phyloP scores from a whole-genome alignment of 139 green algal species.

The Chara braunii region DNA sequence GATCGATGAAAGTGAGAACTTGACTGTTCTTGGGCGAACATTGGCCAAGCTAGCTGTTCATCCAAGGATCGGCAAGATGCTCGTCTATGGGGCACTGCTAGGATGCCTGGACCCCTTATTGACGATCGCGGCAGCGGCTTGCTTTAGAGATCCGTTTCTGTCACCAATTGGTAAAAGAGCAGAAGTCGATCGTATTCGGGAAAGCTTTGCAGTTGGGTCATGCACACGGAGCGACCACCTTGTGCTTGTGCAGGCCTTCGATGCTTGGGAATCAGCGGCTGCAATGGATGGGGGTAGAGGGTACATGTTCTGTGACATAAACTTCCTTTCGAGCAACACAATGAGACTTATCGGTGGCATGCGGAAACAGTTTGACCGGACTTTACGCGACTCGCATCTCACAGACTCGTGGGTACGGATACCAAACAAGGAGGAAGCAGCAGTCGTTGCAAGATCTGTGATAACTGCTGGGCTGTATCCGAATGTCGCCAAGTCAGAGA shows the following conservation, averaged over 20 bases:
- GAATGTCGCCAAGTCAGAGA: conserved; percentile 56
- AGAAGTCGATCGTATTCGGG: conserved; percentile 36
- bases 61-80: conserved; percentile 70
- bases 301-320: background rate
- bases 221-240: conserved; percentile 47
- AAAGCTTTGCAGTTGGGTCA: conserved; percentile 12
- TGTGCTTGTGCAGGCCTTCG: conserved; percentile 27
- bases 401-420: background rate
- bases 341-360: too few relatives aligned
- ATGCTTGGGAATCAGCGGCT: conserved; percentile 27
- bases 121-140: conserved; percentile 52
- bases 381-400: background rate
- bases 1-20: conserved; percentile 25
- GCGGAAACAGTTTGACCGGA: conserved; percentile 8
- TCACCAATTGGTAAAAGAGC: conserved; percentile 16
- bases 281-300: conserved; percentile 4
- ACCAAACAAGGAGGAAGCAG: background rate
- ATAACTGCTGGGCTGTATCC: conserved; percentile 77
- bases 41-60: conserved; percentile 66
- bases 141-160: conserved; percentile 17
- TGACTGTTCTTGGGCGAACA: conserved; percentile 69
- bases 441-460: conserved; percentile 60
- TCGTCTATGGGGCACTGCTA: conserved; percentile 71
- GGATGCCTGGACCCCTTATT: conserved; percentile 65
- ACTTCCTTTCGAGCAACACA: too few relatives aligned